Conservation (phyloP, 106 monocot species). For the Hemerocallis citrina region DNA sequence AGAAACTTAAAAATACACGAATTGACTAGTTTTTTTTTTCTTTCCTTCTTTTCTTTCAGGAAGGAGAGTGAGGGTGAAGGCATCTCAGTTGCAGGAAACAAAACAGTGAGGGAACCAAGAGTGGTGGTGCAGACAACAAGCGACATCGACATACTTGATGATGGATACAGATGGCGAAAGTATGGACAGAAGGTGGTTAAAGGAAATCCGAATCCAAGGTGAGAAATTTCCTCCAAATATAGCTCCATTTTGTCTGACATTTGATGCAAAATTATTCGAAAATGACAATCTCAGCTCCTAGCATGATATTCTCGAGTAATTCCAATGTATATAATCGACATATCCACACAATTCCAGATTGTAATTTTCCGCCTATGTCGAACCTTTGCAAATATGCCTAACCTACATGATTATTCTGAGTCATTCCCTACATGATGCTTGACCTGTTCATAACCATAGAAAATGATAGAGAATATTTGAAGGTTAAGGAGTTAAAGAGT, state of each 20-base stretch:
- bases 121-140: conserved; percentile 59
- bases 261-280: neutral
- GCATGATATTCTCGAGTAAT: too few species aligned
- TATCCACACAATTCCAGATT: too few species aligned
- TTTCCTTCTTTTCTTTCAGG: conserved; percentile 8
- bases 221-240: neutral
- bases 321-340: too few species aligned
- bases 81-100: conserved; percentile 19
- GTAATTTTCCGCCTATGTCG: too few species aligned
- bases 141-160: conserved; percentile 59
- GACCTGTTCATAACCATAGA: too few species aligned
- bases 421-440: too few species aligned
- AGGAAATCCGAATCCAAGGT: conserved; percentile 72
- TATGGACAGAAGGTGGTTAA: conserved; percentile 74
- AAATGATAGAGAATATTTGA: too few species aligned
- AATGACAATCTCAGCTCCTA: neutral
- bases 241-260: neutral
- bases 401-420: too few species aligned
- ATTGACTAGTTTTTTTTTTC: too few species aligned
- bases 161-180: conserved; percentile 65
- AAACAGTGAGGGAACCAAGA: conserved; percentile 45
- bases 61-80: conserved; percentile 38
- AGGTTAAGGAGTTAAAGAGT: too few species aligned
- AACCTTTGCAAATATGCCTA: too few species aligned
- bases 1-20: too few species aligned